phyloP scores from a whole-genome alignment of 805 yeast species.

The Kodamaea neixiangensis region DNA sequence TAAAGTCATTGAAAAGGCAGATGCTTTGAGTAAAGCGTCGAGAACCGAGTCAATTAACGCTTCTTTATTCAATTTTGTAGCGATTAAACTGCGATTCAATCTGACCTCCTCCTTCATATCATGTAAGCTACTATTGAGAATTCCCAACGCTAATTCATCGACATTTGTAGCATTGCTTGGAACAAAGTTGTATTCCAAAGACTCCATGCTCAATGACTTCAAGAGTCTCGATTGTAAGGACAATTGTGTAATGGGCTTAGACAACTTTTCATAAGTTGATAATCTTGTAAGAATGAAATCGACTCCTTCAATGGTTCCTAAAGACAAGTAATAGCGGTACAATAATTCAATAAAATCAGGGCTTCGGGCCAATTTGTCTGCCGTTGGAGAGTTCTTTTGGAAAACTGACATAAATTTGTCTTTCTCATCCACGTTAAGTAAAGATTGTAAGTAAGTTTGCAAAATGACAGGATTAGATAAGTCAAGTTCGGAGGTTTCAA shows the following conservation, averaged over 20 bases:
- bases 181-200: background rate
- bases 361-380: constrained; percentile 14
- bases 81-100: constrained; percentile 14
- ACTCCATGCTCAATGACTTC: constrained; percentile 15
- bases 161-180: background rate
- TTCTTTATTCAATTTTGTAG: constrained; percentile 9
- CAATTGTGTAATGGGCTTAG: constrained; percentile 18
- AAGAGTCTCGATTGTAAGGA: constrained; percentile 23
- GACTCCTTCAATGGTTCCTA: constrained; percentile 17
- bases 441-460: constrained; percentile 15
- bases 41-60: constrained; percentile 13
- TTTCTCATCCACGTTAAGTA: constrained; percentile 14
- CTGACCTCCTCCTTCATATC: constrained; percentile 18
- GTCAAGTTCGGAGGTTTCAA: constrained; percentile 10
- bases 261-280: constrained; percentile 14
- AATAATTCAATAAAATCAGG: constrained; percentile 21
- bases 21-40: constrained; percentile 4
- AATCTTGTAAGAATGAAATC: constrained; percentile 22
- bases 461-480: constrained; percentile 5
- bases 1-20: background rate
- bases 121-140: constrained; percentile 13
- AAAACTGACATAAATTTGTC: constrained; percentile 20
- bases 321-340: constrained; percentile 24
- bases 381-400: constrained; percentile 14
- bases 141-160: constrained; percentile 10